Base-by-base conservation (phyloP, 2,329 filamentous ascomycete genomes). In the Proliferodiscus dingleyae region DNA sequence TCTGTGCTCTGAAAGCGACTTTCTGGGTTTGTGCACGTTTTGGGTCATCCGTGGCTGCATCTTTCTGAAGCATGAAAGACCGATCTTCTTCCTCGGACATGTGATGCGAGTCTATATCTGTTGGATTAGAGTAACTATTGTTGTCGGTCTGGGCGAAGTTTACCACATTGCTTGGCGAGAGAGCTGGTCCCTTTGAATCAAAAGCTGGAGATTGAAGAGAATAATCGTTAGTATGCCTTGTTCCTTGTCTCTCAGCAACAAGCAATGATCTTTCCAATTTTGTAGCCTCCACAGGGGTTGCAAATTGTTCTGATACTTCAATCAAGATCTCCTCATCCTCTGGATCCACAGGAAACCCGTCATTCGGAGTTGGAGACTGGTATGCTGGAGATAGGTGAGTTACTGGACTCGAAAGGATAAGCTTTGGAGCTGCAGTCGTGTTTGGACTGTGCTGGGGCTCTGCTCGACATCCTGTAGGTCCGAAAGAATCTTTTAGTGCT, bases 161-260 rank as follows among this genome's bases (percentile, higher is more conserved):
- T 15, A 34, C 10, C 13, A 19, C 18, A 4, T 34, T 46, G 11
- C 19, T 42, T 30, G 38, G 37, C 28, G 48, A 49, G 5, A 19
- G 9, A 26, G n/a, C 26, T 29, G 41, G 23, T 6, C 8, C 18
- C 16, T 21, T 33, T 15, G 41, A 36, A 8, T 51, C 55, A 13
- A 46, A 54, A 41, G 57, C 52, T 9, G 60, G 59, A 36, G 55
- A 57, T 41, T 61, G 55, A 41, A 61, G 55, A 51, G 45, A 49
- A 22, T 47, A 51, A 36, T 59, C 58, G 40, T 58, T 61, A 52
- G 59, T 44, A 49, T 58, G 55, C 30, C 40, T 45, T 33, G 47
- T 46, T 6, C 45, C 43, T 22, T 34, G 37, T 23, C 46, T 40
- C 38, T 49, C 44, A 15, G 41, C 43, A 22, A 43, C 47, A n/a